A percentile compares a stretch with the other conserved stretches of the same genome.
These are phyloP conservation scores for Amphirosellinia nigrospora DNA, from an alignment of 495 filamentous ascomycete genomes.

Conservation along the genomic window DNA sequence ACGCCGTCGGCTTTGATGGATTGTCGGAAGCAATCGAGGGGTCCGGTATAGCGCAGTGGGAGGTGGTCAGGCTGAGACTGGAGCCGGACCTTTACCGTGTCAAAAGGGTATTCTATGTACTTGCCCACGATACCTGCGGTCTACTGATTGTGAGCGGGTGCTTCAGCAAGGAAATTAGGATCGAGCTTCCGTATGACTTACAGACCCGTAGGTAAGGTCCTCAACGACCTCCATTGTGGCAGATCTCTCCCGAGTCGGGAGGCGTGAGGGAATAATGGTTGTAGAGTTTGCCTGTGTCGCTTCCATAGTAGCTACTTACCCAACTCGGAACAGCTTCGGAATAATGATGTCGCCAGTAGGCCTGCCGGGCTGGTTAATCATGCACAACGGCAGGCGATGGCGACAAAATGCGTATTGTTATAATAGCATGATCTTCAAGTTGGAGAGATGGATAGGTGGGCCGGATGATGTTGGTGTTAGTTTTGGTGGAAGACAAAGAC, in stretches of 20 bases:
- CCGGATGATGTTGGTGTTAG: conserved; percentile 30
- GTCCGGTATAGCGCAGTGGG: conserved; percentile 83
- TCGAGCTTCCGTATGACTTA: conserved; percentile 49
- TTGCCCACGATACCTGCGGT: conserved; percentile 90
- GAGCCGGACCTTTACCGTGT: conserved; percentile 89
- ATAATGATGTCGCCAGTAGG: conserved; percentile 23
- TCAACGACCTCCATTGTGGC: conserved; percentile 73
- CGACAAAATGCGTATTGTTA: conserved; percentile 32
- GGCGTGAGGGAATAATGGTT: conserved; percentile 8
- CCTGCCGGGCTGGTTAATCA: conserved; percentile 34
- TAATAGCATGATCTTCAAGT: conserved; percentile 34
- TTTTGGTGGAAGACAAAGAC: conserved; percentile 4
- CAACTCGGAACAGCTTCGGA: conserved; percentile 22
- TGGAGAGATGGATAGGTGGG: conserved; percentile 30
- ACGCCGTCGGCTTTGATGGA: conserved; percentile 76
- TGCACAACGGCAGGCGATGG: conserved; percentile 32
- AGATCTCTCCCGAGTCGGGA: conserved; percentile 41
- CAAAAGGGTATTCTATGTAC: conserved; percentile 96
- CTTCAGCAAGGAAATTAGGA: background rate
- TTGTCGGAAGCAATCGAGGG: conserved; percentile 91
- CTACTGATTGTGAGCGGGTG: conserved; percentile 45
- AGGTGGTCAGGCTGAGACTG: conserved; percentile 84
- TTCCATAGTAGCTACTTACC: conserved; percentile 33
- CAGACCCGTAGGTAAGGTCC: conserved; percentile 84
- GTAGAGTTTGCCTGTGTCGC: conserved; percentile 26